Evolutionary conservation across 83 land plant species (phyloP), one percentile per base, ranked within the genome.

Genomic region (Thuja plicata): DNA sequence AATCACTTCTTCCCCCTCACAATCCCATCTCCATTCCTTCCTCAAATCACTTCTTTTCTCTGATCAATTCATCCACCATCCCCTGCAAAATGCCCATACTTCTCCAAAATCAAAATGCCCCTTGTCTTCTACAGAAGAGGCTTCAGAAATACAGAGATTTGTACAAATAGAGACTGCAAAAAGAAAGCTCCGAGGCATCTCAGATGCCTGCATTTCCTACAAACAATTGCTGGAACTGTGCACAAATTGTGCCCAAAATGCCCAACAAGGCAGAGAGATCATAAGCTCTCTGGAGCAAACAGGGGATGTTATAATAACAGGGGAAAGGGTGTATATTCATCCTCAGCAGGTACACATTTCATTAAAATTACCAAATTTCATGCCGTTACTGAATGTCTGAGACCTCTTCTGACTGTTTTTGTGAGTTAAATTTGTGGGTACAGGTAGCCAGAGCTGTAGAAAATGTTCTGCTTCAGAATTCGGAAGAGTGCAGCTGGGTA

Each of bases 151-250:
- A 50, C 54, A 50, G 15, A 34, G 30, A 13, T 9, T 13, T 3
- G 27, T 91, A 45, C 92, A 88, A 83, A 30, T 92, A 89, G 93
- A 92, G 88, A 88, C 73, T 34, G 57, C 89, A 34, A 92, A 70
- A 70, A 71, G 5, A 48, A 90, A 40, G 90, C 79, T 95, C 84
- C 90, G 89, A 17, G 50, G 41, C 27, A 88, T 89, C 17, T 80
- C 87, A 32, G 84, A 43, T 85, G 91, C 60, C 77, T 80, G 90
- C 0, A 87, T 95, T 52, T 71, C 96, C 34, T 88, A 89, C 55
- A 32, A 87, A 45, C 92, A 93, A 88, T 92, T 89, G 71, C 57
- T 89, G 3, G 70, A 74, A 57, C 87, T 93, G 60, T 93, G 95
- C 74, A 79, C 43, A 21, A 91, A 91, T 37, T 81, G 32, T 45